A percentile compares a stretch with the other conserved stretches of the same genome.
phyloP scores from a whole-genome alignment of 192 early-diverging fungal genomes.

The Coemansia reversa region DNA sequence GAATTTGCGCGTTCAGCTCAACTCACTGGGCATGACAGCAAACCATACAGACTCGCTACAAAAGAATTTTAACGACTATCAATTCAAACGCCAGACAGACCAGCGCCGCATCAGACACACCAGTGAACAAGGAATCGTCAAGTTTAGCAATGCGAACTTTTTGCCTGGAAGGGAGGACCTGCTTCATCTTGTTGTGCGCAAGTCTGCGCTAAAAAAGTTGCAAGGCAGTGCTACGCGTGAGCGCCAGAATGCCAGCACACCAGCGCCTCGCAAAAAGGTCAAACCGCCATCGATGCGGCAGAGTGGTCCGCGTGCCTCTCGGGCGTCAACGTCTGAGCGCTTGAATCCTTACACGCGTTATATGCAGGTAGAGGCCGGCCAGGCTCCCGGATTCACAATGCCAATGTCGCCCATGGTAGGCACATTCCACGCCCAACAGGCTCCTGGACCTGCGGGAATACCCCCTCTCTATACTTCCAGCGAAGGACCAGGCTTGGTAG shows the following conservation, averaged over 20 bases:
- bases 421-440: constrained; percentile 25
- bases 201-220: constrained; percentile 46
- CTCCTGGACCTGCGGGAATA: constrained; percentile 2
- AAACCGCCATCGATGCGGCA: constrained; percentile 31
- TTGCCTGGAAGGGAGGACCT: constrained; percentile 40
- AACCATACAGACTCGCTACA: constrained; percentile 51
- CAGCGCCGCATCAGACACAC: constrained; percentile 53
- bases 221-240: constrained; percentile 20
- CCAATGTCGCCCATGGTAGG: constrained; percentile 12
- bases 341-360: constrained; percentile 36
- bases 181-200: constrained; percentile 40
- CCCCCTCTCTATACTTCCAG: constrained; percentile 14
- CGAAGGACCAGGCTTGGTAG: constrained; percentile 22
- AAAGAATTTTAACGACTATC: constrained; percentile 56
- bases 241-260: constrained; percentile 6
- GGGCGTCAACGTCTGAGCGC: constrained; percentile 37
- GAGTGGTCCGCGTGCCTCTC: constrained; percentile 17
- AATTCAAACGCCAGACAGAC: constrained; percentile 49
- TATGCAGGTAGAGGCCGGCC: constrained; percentile 8
- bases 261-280: constrained; percentile 24
- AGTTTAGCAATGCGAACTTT: constrained; percentile 47
- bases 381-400: constrained; percentile 23
- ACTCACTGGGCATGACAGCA: constrained; percentile 49
- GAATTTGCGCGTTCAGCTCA: constrained; percentile 41
- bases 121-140: constrained; percentile 38